These are phyloP conservation scores for Dioscorea dumetorum DNA, from an alignment of 106 monocot species.

Conservation along the genomic window DNA sequence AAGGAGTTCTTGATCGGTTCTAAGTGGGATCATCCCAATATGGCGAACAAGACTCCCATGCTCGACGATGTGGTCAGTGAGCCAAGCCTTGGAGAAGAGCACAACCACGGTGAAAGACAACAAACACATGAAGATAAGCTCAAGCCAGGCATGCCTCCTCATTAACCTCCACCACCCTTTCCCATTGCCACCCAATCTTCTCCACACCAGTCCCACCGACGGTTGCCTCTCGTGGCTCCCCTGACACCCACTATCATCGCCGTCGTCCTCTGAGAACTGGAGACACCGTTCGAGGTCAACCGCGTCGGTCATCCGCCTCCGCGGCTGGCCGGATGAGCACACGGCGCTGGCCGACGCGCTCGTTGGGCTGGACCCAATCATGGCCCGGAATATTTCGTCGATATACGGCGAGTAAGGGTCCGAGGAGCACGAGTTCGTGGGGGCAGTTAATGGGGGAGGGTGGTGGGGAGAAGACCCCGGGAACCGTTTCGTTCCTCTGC, in stretches of 20 bases:
- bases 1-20: background rate
- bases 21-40: background rate
- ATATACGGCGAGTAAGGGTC: background rate
- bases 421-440: background rate
- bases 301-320: background rate
- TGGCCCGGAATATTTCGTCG: background rate
- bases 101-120: background rate
- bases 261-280: background rate
- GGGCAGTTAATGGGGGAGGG: background rate
- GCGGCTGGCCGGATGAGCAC: background rate
- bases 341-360: background rate
- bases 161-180: background rate
- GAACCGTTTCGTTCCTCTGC: background rate
- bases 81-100: background rate
- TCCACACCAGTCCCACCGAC: background rate
- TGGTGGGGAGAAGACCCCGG: background rate
- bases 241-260: background rate
- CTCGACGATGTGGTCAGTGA: background rate
- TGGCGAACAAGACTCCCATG: background rate
- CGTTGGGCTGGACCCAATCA: background rate
- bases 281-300: background rate
- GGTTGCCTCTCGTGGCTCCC: background rate
- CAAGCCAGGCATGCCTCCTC: background rate
- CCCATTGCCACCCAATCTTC: too few species aligned
- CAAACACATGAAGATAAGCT: background rate